Conservation (phyloP, 257 asterid species). For the Hygrophila difformis region DNA sequence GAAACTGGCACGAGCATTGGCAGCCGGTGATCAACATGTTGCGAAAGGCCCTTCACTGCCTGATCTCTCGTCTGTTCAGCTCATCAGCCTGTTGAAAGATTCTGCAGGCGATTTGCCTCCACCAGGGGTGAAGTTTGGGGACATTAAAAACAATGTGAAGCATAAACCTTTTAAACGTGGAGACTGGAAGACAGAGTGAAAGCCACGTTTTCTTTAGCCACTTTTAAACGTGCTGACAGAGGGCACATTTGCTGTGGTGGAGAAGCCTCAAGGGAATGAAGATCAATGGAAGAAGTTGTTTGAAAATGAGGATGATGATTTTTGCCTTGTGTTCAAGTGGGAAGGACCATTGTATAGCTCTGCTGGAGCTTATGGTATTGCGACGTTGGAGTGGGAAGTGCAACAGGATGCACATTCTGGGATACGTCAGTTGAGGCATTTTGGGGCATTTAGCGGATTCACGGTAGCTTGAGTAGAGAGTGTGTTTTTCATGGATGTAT, state of each 20-base stretch:
- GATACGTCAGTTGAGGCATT: constrained; percentile 37
- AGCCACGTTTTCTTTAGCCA: constrained; percentile 52
- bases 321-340: constrained; percentile 44
- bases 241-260: constrained; percentile 47
- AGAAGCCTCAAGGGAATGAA: constrained; percentile 29
- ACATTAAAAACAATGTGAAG: constrained; percentile 31
- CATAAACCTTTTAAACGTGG: constrained; percentile 21
- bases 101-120: constrained; percentile 52
- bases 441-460: constrained; percentile 45
- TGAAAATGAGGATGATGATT: constrained; percentile 58
- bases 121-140: constrained; percentile 38
- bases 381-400: constrained; percentile 54
- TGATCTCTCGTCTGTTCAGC: constrained; percentile 39
- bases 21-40: constrained; percentile 25
- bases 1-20: constrained; percentile 38
- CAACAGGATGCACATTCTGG: constrained; percentile 26
- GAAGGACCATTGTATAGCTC: constrained; percentile 13
- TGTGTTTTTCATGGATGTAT: neutral
- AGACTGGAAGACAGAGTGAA: constrained; percentile 29
- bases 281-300: constrained; percentile 23
- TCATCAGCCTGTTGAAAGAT: constrained; percentile 28
- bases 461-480: constrained; percentile 17
- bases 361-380: constrained; percentile 24
- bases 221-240: constrained; percentile 49
- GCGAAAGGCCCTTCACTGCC: constrained; percentile 42